These are phyloP conservation scores for Blastomyces silverae DNA, from an alignment of 2,329 filamentous ascomycete species.

Conservation along the genomic window DNA sequence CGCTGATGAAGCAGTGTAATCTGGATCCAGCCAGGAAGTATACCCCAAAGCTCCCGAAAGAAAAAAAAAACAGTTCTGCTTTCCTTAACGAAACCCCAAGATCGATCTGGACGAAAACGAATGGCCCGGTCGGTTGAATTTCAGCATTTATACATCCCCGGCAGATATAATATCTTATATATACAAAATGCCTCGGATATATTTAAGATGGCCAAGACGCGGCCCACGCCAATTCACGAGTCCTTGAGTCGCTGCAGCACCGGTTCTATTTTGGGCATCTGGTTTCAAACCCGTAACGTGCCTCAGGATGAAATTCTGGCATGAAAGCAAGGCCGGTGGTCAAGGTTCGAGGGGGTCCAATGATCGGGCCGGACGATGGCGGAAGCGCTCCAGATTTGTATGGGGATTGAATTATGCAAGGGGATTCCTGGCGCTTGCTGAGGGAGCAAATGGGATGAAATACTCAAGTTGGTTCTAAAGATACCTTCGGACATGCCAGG, in stretches of 20 bases:
- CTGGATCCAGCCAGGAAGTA: conserved; percentile 11
- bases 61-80: not conserved
- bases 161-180: conserved; percentile 4
- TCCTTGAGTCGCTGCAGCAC: not conserved
- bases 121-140: not conserved
- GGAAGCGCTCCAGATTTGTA: conserved; percentile 2
- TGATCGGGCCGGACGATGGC: not conserved
- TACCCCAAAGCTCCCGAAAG: not conserved
- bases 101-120: not conserved
- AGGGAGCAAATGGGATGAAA: conserved; percentile 9
- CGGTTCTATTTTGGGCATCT: conserved; percentile 12
- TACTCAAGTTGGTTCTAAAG: not conserved
- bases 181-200: not conserved
- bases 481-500: not conserved
- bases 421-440: conserved; percentile 14
- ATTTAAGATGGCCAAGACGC: not conserved
- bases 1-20: conserved; percentile 1
- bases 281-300: conserved; percentile 7
- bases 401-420: conserved; percentile 6
- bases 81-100: not conserved
- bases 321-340: not conserved
- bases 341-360: conserved; percentile 5
- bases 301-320: conserved; percentile 8
- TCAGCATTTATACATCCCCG: not conserved
- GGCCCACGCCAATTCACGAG: not conserved